Evolutionary conservation across 352 stramenopile genomes (phyloP).

Genomic region (Achlya hypogyna): DNA sequence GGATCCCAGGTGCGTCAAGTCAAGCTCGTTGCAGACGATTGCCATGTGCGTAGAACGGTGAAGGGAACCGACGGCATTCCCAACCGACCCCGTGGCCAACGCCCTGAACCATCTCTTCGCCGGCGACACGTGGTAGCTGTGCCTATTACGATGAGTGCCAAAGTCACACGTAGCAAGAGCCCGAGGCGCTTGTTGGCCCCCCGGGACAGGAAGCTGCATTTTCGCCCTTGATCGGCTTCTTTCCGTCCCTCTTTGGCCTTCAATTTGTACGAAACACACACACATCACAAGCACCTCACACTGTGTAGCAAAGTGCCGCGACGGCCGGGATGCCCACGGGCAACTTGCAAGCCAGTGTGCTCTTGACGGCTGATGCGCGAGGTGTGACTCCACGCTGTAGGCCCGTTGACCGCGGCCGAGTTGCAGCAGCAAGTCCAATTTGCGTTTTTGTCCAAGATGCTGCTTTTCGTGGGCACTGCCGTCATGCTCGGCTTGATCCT

Average conservation of each 20-base stretch:
- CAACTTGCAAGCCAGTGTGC: too few relatives aligned
- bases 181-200: neutral
- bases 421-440: conserved; percentile 58
- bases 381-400: conserved; percentile 6
- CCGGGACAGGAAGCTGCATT: conserved; percentile 23
- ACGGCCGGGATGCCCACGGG: conserved; percentile 27
- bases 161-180: too few relatives aligned
- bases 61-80: conserved; percentile 31
- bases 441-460: conserved; percentile 56
- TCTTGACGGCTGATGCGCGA: neutral
- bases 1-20: conserved; percentile 38
- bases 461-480: conserved; percentile 59
- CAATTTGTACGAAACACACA: conserved; percentile 34
- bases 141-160: too few relatives aligned
- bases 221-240: conserved; percentile 73
- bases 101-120: conserved; percentile 42
- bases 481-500: conserved; percentile 62
- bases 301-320: neutral
- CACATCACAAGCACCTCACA: neutral
- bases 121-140: conserved; percentile 26
- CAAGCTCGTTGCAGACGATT: neutral
- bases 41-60: neutral
- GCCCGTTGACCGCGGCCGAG: conserved; percentile 39
- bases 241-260: conserved; percentile 73
- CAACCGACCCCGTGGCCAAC: conserved; percentile 47